phyloP scores from a whole-genome alignment of 2,329 filamentous ascomycete species.

The Colletotrichum simmondsii region DNA sequence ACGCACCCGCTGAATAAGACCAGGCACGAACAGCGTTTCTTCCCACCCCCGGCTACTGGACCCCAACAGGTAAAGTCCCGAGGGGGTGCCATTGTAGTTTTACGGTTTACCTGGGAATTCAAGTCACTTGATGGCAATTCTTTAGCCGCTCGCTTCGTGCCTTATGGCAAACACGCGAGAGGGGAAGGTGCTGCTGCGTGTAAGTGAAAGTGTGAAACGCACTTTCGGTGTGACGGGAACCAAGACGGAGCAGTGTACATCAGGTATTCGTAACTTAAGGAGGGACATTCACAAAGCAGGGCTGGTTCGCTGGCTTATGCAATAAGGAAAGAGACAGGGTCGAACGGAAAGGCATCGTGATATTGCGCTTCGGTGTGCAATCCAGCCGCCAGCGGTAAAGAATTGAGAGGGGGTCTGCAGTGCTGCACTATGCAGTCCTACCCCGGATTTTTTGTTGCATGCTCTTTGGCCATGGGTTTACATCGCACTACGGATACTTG shows the following conservation, averaged over 20 bases:
- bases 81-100: constrained; percentile 16
- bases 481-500: neutral
- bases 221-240: neutral
- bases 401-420: neutral
- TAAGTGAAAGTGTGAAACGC: neutral
- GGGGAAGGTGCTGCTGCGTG: neutral
- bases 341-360: neutral
- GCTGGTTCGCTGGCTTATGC: neutral
- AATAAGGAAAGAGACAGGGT: too few relatives aligned
- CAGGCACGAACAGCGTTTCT: constrained; percentile 2
- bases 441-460: neutral
- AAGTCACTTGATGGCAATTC: constrained; percentile 28
- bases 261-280: too few relatives aligned
- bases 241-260: neutral
- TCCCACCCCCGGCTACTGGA: neutral
- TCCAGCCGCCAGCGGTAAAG: neutral
- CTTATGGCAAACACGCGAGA: constrained; percentile 17
- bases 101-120: neutral
- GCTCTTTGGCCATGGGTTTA: neutral
- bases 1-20: constrained; percentile 11
- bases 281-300: neutral
- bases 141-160: neutral
- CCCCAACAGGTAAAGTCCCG: constrained; percentile 12
- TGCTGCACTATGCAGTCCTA: neutral
- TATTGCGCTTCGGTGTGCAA: neutral